Evolutionary conservation across 2,329 filamentous ascomycete species (phyloP).

Genomic region (Chaetomium globosum): DNA sequence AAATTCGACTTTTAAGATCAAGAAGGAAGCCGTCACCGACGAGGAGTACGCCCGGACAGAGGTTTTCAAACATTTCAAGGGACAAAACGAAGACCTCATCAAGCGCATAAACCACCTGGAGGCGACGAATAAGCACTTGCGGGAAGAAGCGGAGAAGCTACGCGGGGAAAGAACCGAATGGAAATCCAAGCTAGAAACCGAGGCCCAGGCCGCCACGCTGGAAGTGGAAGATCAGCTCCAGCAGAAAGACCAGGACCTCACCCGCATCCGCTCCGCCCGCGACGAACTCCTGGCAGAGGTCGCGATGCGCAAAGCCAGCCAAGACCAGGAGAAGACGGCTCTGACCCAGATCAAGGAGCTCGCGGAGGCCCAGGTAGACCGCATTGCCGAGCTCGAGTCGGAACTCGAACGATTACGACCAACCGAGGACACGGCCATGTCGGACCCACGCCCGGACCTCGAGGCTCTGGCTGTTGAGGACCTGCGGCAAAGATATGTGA

Average conservation of each 20-base stretch:
- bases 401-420: constrained; percentile 73
- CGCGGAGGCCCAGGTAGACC: constrained; percentile 73
- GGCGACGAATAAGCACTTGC: constrained; percentile 79
- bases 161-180: constrained; percentile 84
- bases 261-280: constrained; percentile 77
- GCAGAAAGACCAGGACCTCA: constrained; percentile 79
- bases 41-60: constrained; percentile 94
- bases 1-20: constrained; percentile 70
- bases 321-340: constrained; percentile 74
- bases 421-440: constrained; percentile 51
- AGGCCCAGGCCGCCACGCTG: constrained; percentile 69
- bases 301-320: constrained; percentile 73
- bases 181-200: constrained; percentile 77
- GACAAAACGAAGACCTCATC: constrained; percentile 88
- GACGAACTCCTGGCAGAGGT: constrained; percentile 86
- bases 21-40: constrained; percentile 75
- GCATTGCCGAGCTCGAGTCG: constrained; percentile 79
- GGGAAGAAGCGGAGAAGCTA: constrained; percentile 81
- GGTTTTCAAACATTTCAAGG: constrained; percentile 88
- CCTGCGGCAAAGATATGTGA: constrained; percentile 71
- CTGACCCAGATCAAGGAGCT: constrained; percentile 78
- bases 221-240: constrained; percentile 84
- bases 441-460: constrained; percentile 51
- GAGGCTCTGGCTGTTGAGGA: constrained; percentile 69
- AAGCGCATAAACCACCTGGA: constrained; percentile 90